Evolutionary conservation across 768 basidiomycete species (phyloP), one percentile per base, ranked within the genome.

Genomic region (Hemileccinum rubropunctum): DNA sequence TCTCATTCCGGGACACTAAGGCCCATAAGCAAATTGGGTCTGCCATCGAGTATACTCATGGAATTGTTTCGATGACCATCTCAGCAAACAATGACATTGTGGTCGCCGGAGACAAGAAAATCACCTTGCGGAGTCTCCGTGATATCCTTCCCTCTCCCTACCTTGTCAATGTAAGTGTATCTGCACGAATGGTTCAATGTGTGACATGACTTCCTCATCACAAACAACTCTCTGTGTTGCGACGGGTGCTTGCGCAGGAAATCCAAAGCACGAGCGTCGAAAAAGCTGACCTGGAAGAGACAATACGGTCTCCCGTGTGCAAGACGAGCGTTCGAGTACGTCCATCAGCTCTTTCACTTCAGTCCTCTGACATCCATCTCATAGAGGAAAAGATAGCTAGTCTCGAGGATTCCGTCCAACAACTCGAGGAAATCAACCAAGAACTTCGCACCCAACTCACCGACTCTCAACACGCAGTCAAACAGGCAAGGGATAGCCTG

Each of bases 71-170:
- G 4, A 52, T 53, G 10, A 26, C 50, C 2, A 40, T 52, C 21
- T 54, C 53, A 4, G 18, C 8, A 20, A 48, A 57, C 35, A 38
- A 52, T 11, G 50, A 57, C 20, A 23, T 57, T 12, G 49, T 35
- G 11, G 23, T 41, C 5, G 34, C 11, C 6, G 42, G 39, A 11
- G 26, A 20, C 33, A 8, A 36, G 8, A 34, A 15, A 27, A 48
- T 57, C 26, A 45, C 39, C 5, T 8, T 45, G 3, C 35, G 39
- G 17, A 52, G 18, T 39, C 46, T 57, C 4, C 20, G 4, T 4
- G 50, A 48, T 18, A 11, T 47, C 4, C 10, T 56, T 14, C 48
- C 53, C 2, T 38, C 48, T 3, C 21, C 27, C 3, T 51, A 56
- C 33, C 23, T 30, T 30, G 28, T 37, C 15, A 20, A 28, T 36